Conservation (phyloP, 352 stramenopile genomes). For the Globisporangium ultimum region DNA sequence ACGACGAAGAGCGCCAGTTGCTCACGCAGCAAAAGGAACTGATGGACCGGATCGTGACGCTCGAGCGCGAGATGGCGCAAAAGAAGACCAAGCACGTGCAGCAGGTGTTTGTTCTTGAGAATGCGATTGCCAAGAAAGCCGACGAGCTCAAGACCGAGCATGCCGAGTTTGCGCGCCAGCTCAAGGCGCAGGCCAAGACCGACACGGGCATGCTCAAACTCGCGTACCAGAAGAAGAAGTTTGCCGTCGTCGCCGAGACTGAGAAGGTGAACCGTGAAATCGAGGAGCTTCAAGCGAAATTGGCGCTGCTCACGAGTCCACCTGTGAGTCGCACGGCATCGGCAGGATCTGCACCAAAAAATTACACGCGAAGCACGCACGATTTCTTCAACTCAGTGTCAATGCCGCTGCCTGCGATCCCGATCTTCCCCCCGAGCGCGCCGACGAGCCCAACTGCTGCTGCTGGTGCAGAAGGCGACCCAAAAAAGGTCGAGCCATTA, state of each 20-base stretch:
- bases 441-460: not conserved
- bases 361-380: constrained; percentile 17
- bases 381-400: constrained; percentile 46
- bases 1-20: constrained; percentile 51
- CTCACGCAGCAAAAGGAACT: constrained; percentile 54
- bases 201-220: constrained; percentile 40
- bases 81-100: constrained; percentile 65
- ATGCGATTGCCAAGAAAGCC: constrained; percentile 25
- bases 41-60: constrained; percentile 48
- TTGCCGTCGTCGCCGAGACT: constrained; percentile 21
- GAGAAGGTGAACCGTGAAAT: constrained; percentile 25
- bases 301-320: constrained; percentile 17
- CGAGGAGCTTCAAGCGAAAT: constrained; percentile 25
- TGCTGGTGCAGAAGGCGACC: not conserved
- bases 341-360: not conserved
- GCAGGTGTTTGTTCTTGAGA: constrained; percentile 48
- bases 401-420: constrained; percentile 27
- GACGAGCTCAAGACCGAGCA: constrained; percentile 39
- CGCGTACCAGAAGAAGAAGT: constrained; percentile 51
- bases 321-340: not conserved
- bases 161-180: constrained; percentile 42
- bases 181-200: constrained; percentile 55
- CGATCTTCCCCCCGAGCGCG: constrained; percentile 14
- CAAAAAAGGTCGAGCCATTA: not conserved
- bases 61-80: constrained; percentile 50